These are phyloP conservation scores for Petrea volubilis DNA, from an alignment of 257 asterid genomes.

Conservation along the genomic window DNA sequence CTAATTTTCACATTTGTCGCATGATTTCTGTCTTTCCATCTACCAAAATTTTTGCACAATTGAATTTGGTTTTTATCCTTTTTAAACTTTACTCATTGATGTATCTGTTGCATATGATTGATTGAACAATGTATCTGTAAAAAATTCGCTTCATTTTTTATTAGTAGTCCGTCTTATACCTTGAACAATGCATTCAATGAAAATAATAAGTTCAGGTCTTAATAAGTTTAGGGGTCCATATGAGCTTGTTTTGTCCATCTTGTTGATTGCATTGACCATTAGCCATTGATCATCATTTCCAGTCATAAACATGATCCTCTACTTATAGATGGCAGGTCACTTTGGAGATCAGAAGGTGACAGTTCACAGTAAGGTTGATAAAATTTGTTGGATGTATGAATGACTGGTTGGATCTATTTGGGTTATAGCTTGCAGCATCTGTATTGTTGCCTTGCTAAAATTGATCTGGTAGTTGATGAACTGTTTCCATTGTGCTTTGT, in stretches of 20 bases:
- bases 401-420: not conserved
- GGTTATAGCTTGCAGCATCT: not conserved
- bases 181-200: not conserved
- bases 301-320: not conserved
- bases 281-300: not conserved
- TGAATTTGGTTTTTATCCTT: not conserved
- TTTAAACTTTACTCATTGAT: not conserved
- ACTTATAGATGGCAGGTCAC: not conserved
- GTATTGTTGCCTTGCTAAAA: not conserved
- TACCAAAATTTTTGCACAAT: not conserved
- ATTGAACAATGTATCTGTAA: not conserved
- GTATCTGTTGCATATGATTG: not conserved
- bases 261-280: not conserved
- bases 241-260: not conserved
- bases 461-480: not conserved
- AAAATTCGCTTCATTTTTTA: not conserved
- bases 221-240: not conserved
- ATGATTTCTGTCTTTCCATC: not conserved
- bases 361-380: not conserved
- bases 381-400: not conserved
- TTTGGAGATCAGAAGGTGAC: conserved; percentile 16
- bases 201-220: conserved; percentile 9
- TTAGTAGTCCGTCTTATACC: not conserved
- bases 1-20: not conserved
- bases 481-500: not conserved